Evolutionary conservation across 1,284 basidiomycete genomes (phyloP).

Genomic region (Calocybe gambosa): DNA sequence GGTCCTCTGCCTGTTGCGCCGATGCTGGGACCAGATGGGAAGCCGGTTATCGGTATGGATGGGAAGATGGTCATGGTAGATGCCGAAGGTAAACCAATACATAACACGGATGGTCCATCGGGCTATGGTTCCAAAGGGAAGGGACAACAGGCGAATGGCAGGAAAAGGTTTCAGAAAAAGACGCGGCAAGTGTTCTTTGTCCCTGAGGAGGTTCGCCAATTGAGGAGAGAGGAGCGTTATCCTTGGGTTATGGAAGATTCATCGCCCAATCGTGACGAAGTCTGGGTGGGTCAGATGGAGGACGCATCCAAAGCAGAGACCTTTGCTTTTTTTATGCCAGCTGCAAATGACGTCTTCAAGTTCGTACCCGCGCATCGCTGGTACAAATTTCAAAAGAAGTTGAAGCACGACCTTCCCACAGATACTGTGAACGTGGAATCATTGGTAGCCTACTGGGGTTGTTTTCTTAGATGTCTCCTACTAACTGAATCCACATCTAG

Average conservation of each 20-base stretch:
- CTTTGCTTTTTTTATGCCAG: constrained; percentile 70
- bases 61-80: constrained; percentile 77
- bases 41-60: constrained; percentile 70
- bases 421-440: constrained; percentile 72
- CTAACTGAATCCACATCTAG: constrained; percentile 23
- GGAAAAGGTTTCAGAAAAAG: constrained; percentile 81
- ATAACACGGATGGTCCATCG: constrained; percentile 28
- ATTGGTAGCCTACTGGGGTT: constrained; percentile 25
- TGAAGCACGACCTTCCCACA: constrained; percentile 64
- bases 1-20: constrained; percentile 51
- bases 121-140: constrained; percentile 39
- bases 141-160: constrained; percentile 33
- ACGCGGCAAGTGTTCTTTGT: constrained; percentile 78
- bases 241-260: constrained; percentile 88
- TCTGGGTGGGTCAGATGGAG: constrained; percentile 79
- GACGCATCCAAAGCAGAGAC: constrained; percentile 61
- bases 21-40: constrained; percentile 72
- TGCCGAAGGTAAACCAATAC: constrained; percentile 66
- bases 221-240: constrained; percentile 78
- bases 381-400: constrained; percentile 86
- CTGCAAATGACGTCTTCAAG: constrained; percentile 70
- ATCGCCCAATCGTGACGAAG: constrained; percentile 45
- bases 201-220: constrained; percentile 58
- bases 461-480: constrained; percentile 14
- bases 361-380: constrained; percentile 82